Evolutionary conservation across 2,329 filamentous ascomycete species (phyloP).

Genomic region (Exophiala aquamarina): DNA sequence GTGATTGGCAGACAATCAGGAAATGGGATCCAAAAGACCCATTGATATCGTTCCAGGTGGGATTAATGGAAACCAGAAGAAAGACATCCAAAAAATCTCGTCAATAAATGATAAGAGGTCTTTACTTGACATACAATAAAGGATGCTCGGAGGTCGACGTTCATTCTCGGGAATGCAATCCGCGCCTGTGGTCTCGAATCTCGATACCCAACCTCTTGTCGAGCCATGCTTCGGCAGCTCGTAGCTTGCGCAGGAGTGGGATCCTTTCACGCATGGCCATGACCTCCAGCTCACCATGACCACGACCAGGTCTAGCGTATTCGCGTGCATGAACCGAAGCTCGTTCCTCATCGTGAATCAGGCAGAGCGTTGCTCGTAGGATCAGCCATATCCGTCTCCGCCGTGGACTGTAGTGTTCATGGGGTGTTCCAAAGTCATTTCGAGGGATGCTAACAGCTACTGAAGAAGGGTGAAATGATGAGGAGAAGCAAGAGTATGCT

Average conservation of each 20-base stretch:
- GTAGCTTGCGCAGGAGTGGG: neutral
- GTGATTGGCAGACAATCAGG: slow-evolving; percentile 24
- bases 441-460: neutral
- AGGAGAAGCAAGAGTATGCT: no score
- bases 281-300: neutral
- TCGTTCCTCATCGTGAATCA: slow-evolving; percentile 1
- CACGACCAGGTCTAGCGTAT: neutral
- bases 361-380: neutral
- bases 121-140: slow-evolving; percentile 1
- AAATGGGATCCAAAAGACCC: slow-evolving; percentile 25
- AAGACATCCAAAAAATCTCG: slow-evolving; percentile 15
- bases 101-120: neutral
- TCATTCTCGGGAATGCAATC: slow-evolving; percentile 5
- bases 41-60: slow-evolving; percentile 19
- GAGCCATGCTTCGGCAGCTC: slow-evolving; percentile 1
- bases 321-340: neutral
- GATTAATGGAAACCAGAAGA: slow-evolving; percentile 28
- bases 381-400: neutral
- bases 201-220: slow-evolving; percentile 1
- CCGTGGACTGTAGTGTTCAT: neutral
- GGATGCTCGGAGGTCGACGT: slow-evolving; percentile 3
- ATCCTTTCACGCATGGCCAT: neutral
- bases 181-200: slow-evolving; percentile 3
- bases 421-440: neutral
- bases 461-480: no score